Evolutionary conservation across 176 grass and related monocot species (phyloP).

Genomic region (Rhynchospora pubera): DNA sequence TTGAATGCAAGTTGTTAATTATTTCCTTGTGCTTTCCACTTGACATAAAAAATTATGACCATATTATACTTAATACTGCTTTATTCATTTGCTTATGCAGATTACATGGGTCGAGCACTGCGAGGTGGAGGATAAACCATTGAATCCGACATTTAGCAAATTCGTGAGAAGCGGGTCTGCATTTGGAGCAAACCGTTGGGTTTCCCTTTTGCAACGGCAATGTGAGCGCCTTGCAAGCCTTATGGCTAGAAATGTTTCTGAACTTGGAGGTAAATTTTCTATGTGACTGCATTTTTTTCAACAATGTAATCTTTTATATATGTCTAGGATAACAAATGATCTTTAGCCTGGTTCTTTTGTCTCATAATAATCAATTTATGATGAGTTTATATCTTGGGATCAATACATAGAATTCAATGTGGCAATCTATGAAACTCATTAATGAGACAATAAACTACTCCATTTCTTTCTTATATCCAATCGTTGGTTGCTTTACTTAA

Average conservation of each 20-base stretch:
- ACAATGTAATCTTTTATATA: neutral
- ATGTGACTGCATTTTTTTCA: neutral
- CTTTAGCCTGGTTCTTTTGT: neutral
- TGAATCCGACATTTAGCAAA: constrained; percentile 63
- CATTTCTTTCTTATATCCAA: neutral
- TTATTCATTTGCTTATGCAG: constrained; percentile 19
- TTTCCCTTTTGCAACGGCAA: constrained; percentile 72
- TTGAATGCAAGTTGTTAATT: neutral
- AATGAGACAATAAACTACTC: neutral
- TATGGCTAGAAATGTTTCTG: constrained; percentile 85
- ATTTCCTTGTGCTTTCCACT: neutral
- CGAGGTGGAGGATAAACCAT: constrained; percentile 78
- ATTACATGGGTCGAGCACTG: constrained; percentile 90
- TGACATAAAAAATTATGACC: neutral
- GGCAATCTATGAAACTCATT: neutral
- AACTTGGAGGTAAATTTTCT: constrained; percentile 57
- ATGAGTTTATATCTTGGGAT: neutral
- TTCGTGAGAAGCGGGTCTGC: constrained; percentile 47
- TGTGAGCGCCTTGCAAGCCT: constrained; percentile 86
- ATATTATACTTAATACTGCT: neutral
- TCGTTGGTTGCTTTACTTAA: neutral
- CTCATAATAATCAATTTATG: neutral
- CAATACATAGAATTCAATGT: neutral
- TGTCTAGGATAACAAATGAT: neutral
- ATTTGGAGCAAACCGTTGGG: constrained; percentile 83